These are phyloP conservation scores for Boletus sp. DNA, from an alignment of 1,284 basidiomycete species.

Conservation along the genomic window DNA sequence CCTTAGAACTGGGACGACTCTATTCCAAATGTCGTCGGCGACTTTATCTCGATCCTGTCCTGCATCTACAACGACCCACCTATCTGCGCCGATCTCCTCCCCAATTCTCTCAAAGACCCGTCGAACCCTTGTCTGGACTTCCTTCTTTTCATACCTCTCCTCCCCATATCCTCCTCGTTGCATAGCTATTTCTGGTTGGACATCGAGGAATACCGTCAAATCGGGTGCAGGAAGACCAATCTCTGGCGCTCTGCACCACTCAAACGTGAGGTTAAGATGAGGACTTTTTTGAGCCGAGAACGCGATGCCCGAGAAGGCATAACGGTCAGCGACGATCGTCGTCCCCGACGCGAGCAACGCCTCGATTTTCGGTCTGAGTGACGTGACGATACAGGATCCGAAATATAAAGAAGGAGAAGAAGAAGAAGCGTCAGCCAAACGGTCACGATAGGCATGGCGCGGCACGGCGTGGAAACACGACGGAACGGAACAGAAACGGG, in stretches of 20 bases:
- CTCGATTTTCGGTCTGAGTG: conserved; percentile 64
- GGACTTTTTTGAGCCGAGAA: conserved; percentile 83
- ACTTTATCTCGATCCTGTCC: conserved; percentile 62
- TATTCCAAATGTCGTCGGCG: conserved; percentile 57
- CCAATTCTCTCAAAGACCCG: conserved; percentile 68
- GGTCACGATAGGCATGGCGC: too few species aligned
- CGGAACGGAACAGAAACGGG: too few species aligned
- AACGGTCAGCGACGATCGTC: conserved; percentile 88
- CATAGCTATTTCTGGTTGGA: conserved; percentile 73
- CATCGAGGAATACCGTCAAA: conserved; percentile 85
- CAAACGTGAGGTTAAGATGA: conserved; percentile 49
- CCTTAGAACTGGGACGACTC: conserved; percentile 48
- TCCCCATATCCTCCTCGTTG: conserved; percentile 86
- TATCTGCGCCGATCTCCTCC: conserved; percentile 48
- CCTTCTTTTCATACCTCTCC: conserved; percentile 86
- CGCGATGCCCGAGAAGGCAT: conserved; percentile 96
- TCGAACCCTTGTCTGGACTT: conserved; percentile 73
- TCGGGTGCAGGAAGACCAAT: conserved; percentile 88
- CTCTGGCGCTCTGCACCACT: conserved; percentile 90
- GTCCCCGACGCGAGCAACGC: conserved; percentile 66
- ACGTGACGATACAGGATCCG: background rate
- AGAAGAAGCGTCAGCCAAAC: background rate
- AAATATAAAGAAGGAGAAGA: background rate
- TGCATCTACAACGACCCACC: conserved; percentile 75
- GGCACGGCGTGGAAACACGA: too few species aligned